Percentiles rank a stretch among this genome's conserved stretches.
Evolutionary conservation across 495 filamentous ascomycete species (phyloP).

Genomic region (Talaromyces ruber): DNA sequence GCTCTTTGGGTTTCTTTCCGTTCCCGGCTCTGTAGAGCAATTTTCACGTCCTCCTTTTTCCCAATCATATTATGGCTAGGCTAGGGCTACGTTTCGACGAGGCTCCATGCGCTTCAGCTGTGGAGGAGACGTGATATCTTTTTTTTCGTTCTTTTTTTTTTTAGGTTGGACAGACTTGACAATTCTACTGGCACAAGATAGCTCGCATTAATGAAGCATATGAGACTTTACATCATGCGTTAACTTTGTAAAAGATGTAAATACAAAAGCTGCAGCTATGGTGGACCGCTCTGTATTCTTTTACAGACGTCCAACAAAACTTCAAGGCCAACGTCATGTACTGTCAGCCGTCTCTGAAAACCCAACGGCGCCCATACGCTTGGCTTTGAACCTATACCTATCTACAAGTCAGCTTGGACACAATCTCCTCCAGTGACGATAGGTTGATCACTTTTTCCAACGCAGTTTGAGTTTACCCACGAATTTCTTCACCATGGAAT

Average conservation of each 20-base stretch:
- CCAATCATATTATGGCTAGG: slow-evolving; percentile 36
- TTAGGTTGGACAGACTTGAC: no score
- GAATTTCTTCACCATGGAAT: background rate
- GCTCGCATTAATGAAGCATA: no score
- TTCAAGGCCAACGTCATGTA: background rate
- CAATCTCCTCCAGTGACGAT: background rate
- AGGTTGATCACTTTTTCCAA: background rate
- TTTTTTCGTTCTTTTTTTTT: background rate
- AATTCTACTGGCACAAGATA: no score
- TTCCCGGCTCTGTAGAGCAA: slow-evolving; percentile 38
- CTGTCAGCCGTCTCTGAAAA: background rate
- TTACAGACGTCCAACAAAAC: no score
- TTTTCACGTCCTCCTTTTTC: slow-evolving; percentile 34
- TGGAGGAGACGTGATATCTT: slow-evolving; percentile 38
- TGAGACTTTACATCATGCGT: no score
- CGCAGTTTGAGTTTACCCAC: background rate
- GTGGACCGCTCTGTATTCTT: no score
- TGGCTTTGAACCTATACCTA: background rate
- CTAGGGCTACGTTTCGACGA: slow-evolving; percentile 37
- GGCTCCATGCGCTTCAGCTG: slow-evolving; percentile 38
- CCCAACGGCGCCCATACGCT: background rate
- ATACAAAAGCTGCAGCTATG: no score
- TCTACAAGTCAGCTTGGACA: background rate
- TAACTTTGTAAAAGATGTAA: no score
- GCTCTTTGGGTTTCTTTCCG: slow-evolving; percentile 39